These are phyloP conservation scores for Podospora bellae-mahoneyi DNA, from an alignment of 495 filamentous ascomycete genomes.

Conservation along the genomic window DNA sequence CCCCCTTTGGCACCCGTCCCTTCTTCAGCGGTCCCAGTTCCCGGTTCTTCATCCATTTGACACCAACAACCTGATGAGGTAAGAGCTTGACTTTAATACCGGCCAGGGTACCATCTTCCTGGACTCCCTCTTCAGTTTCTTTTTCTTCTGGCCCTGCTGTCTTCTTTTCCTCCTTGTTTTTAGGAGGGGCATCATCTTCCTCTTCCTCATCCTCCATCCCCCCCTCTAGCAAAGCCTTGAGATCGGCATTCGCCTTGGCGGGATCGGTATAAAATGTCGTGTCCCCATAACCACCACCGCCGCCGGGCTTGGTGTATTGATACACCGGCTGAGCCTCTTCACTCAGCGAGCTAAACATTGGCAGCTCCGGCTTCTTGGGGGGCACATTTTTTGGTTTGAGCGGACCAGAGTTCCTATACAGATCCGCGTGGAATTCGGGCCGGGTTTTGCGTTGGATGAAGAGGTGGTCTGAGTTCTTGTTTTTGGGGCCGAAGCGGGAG, in stretches of 20 bases:
- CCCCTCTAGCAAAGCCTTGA: slow-evolving; percentile 84
- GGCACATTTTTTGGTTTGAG: slow-evolving; percentile 37
- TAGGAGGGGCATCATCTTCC: slow-evolving; percentile 34
- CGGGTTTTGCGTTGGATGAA: slow-evolving; percentile 45
- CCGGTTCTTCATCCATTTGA: slow-evolving; percentile 88
- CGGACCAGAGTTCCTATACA: slow-evolving; percentile 38
- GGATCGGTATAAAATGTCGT: slow-evolving; percentile 71
- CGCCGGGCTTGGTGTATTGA: slow-evolving; percentile 37
- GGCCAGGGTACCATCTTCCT: slow-evolving; percentile 48
- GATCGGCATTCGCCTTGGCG: slow-evolving; percentile 72
- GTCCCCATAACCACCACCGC: slow-evolving; percentile 39
- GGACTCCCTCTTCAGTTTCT: slow-evolving; percentile 20
- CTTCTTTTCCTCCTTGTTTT: slow-evolving; percentile 15
- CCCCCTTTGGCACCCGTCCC: slow-evolving; percentile 76
- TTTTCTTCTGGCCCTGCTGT: slow-evolving; percentile 16
- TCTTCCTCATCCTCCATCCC: slow-evolving; percentile 77
- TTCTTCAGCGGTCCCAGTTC: slow-evolving; percentile 76
- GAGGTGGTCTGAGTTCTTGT: slow-evolving; percentile 34
- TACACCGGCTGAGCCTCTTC: slow-evolving; percentile 29
- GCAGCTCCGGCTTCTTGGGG: slow-evolving; percentile 31
- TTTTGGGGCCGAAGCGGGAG: slow-evolving; percentile 20
- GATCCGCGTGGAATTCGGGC: slow-evolving; percentile 47
- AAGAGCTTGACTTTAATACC: slow-evolving; percentile 83
- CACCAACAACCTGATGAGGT: slow-evolving; percentile 88
- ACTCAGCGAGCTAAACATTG: slow-evolving; percentile 40